Base-by-base conservation (phyloP, 345 rosid species). In the Litchi chinensis region DNA sequence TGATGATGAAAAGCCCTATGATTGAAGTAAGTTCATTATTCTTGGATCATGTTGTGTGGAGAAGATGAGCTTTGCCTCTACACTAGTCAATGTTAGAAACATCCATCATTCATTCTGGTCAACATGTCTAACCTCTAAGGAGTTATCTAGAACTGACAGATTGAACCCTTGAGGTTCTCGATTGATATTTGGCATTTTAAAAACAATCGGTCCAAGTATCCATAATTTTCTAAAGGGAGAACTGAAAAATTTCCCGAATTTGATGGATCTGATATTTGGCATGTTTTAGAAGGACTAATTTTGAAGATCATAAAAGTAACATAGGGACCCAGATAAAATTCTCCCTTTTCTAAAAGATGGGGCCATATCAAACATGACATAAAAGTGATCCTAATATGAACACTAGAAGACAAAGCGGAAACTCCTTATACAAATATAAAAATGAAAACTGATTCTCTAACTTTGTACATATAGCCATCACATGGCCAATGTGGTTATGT, bases 391-490 rank as follows among this genome's bases (percentile, higher is more conserved):
- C 43, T 8, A 28, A 22, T 1, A 50, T 5, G n/a, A 24, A 16
- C 62, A 70, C 16, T 21, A 26, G 40, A 24, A 9, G 21, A 70
- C 41, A 70, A 7, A 71, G 54, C 16, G 43, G 43, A 50, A 32
- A 54, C 41, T 50, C n/a, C 41, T 8, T 32, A 50, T 28, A 32
- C 41, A 13, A 15, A 15, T 50, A 50, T 26, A 50, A 71, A 12
- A 26, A 71, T 26, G 43, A 50, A 71, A 28, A 50, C 26, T 71
- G n/a, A 50, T 50, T 71, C 8, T 71, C 72, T 60, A 71, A 71
- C 43, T 71, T 70, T 24, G 10, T 24, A 26, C 21, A 11, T 44
- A 69, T 15, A 13, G 22, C 24, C 73, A 46, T 11, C 73, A 69
- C 2, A 11, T 11, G 39, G 46, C 56, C 57, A 43, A 19, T 10